phyloP scores from a whole-genome alignment of 2,329 filamentous ascomycete genomes.

The Chaetothyriales sp. region DNA sequence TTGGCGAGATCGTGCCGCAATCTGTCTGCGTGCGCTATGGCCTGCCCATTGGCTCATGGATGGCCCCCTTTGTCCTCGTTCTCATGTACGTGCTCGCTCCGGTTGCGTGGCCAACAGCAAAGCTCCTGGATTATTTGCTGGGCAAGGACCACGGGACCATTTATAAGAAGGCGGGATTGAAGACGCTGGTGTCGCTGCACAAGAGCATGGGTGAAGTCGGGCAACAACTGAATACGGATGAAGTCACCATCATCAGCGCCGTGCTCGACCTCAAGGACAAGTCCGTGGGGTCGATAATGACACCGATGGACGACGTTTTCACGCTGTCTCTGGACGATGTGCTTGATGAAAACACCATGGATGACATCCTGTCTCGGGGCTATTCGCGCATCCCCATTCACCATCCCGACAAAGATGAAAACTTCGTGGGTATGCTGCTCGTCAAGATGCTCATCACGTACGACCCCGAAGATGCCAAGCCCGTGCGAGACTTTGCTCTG shows the following conservation, averaged over 20 bases:
- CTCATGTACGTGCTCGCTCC: conserved; percentile 90
- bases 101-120: conserved; percentile 86
- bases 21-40: conserved; percentile 94
- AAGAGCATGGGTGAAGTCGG: conserved; percentile 73
- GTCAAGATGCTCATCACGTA: conserved; percentile 99
- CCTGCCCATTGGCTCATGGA: conserved; percentile 84
- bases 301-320: conserved; percentile 94
- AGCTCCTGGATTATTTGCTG: conserved; percentile 82
- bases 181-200: conserved; percentile 90
- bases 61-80: conserved; percentile 70
- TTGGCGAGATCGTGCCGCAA: conserved; percentile 91
- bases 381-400: conserved; percentile 96
- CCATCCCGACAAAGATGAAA: conserved; percentile 63
- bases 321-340: conserved; percentile 92
- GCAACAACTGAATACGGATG: conserved; percentile 87
- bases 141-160: conserved; percentile 91
- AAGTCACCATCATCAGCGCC: conserved; percentile 96
- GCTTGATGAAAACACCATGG: conserved; percentile 86
- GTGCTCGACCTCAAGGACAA: conserved; percentile 95
- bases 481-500: conserved; percentile 78
- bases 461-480: conserved; percentile 80
- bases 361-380: conserved; percentile 78
- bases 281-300: conserved; percentile 91
- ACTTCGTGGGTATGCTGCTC: conserved; percentile 94
- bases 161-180: conserved; percentile 96